These are phyloP conservation scores for Piloderma croceum DNA, from an alignment of 768 basidiomycete genomes.

Conservation along the genomic window DNA sequence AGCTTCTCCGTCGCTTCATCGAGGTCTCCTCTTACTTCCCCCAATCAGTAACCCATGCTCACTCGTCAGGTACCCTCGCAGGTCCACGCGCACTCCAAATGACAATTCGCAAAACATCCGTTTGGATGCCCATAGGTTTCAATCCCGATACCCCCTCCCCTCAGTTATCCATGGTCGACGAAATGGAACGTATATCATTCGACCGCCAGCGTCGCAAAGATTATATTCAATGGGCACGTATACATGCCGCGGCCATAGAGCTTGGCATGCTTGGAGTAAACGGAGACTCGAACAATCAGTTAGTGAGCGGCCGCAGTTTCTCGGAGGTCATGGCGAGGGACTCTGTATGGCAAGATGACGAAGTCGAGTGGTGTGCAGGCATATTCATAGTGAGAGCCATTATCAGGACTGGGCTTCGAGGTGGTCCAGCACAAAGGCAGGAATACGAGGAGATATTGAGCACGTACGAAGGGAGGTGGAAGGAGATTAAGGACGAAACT, in stretches of 20 bases:
- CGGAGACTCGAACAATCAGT: slow-evolving; percentile 33
- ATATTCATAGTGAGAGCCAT: slow-evolving; percentile 53
- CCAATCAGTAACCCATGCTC: slow-evolving; percentile 45
- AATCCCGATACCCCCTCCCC: slow-evolving; percentile 19
- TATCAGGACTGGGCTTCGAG: slow-evolving; percentile 47
- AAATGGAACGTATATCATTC: slow-evolving; percentile 56
- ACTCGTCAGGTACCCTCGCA: slow-evolving; percentile 48
- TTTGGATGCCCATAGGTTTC: slow-evolving; percentile 40
- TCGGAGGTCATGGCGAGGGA: slow-evolving; percentile 60
- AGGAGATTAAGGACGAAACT: slow-evolving; percentile 64
- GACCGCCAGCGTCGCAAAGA: slow-evolving; percentile 60
- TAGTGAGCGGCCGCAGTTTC: slow-evolving; percentile 41
- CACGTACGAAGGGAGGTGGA: slow-evolving; percentile 61
- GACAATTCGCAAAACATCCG: slow-evolving; percentile 51
- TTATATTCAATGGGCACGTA: slow-evolving; percentile 61
- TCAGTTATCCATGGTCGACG: slow-evolving; percentile 42
- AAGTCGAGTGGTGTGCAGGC: slow-evolving; percentile 66
- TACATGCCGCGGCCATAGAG: slow-evolving; percentile 60
- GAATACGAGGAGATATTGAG: slow-evolving; percentile 52
- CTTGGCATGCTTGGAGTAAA: slow-evolving; percentile 46
- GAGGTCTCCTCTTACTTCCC: slow-evolving; percentile 50
- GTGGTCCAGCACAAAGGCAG: slow-evolving; percentile 41
- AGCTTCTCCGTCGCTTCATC: slow-evolving; percentile 44
- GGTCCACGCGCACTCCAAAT: slow-evolving; percentile 55
- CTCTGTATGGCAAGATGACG: slow-evolving; percentile 60